These are phyloP conservation scores for Diaporthe sp. DNA, from an alignment of 2,329 filamentous ascomycete species.

Conservation along the genomic window DNA sequence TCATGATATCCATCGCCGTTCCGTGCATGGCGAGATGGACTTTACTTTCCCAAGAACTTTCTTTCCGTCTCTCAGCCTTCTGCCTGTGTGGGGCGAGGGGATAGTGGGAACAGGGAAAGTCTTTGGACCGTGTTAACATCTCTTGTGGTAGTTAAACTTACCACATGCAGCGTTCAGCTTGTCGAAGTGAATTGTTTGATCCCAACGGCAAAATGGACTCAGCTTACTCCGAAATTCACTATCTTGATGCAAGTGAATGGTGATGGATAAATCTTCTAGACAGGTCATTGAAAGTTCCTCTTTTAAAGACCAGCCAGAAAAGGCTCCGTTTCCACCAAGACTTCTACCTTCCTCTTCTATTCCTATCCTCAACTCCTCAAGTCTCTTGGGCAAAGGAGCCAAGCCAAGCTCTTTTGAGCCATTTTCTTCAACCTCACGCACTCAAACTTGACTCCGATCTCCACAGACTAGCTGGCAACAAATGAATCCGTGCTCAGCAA, in stretches of 20 bases:
- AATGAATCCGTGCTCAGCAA: rapidly evolving
- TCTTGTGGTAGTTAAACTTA: no score
- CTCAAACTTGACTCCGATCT: background rate
- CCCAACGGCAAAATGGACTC: no score
- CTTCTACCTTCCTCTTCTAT: background rate
- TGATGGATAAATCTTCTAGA: no score
- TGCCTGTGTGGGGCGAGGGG: no score
- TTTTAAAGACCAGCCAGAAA: background rate
- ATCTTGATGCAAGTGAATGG: rapidly evolving
- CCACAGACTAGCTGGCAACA: background rate
- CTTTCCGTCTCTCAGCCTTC: no score
- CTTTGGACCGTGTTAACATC: no score
- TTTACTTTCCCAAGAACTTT: no score
- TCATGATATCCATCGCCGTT: no score
- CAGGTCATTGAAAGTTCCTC: background rate
- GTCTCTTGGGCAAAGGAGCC: background rate
- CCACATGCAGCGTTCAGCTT: background rate
- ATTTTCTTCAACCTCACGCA: no score
- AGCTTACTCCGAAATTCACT: background rate
- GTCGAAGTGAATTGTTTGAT: background rate
- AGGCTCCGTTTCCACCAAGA: background rate
- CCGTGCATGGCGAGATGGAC: no score
- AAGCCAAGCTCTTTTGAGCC: no score
- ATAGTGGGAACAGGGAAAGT: no score
- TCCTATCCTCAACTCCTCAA: background rate